Evolutionary conservation across 805 yeast genomes (phyloP), one percentile per base, ranked within the genome.

Genomic region (Crinitomyces ghanaensis): DNA sequence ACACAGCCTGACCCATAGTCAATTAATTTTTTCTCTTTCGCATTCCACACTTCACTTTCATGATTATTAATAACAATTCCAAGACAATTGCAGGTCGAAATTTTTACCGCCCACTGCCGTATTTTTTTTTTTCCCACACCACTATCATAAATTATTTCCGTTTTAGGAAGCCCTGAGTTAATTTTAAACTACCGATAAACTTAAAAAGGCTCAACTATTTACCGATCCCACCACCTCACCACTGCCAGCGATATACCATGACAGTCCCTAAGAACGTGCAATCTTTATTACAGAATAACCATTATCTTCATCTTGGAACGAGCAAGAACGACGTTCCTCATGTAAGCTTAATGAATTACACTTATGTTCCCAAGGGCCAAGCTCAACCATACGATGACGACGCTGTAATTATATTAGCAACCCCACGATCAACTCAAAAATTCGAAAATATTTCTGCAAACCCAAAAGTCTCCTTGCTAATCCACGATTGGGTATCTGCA

Each of bases 401-500:
- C 25, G 66, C 72, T 19, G 67, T 65, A 43, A 70, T 85, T 31
- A 70, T 88, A 12, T 62, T 86, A 37, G 74, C 94, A 2, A 74
- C 93, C 1, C 75, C 76, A 2, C 70, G 67, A 37, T 58, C 68
- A 34, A 83, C 96, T 6, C 72, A 73, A 38, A 88, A 86, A 57
- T 82, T 68, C 54, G 57, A 65, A 22, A 86, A 88, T 56, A 70
- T 88, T 32, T 41, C 54, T 9, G 56, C 50, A 20, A 88, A 88
- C 51, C 85, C 88, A 6, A 66, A 71, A 26, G 95, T 88, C 4
- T 78, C 95, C 0, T 53, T 88, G 28, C 63, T 88, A 39, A 73
- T 88, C 27, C 97, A 88, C 52, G 97, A 88, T 48, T 86, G 95
- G 95, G 70, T 79, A 11, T 68, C 83, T 1, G 72, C 79, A 3